Evolutionary conservation across 2,329 filamentous ascomycete species (phyloP).

Genomic region (Aulographum hederae): DNA sequence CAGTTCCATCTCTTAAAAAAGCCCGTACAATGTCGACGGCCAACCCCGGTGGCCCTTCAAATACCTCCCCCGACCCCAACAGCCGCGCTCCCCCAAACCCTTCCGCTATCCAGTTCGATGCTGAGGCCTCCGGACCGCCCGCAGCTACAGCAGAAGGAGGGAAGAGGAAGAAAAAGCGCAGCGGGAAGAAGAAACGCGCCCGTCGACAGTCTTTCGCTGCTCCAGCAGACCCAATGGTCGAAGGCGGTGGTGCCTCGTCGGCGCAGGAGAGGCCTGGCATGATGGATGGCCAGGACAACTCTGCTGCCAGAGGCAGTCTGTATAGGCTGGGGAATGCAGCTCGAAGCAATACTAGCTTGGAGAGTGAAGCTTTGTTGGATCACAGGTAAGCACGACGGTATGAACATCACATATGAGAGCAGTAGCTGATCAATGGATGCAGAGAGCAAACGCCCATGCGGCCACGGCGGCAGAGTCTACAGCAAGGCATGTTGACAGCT

Average conservation of each 20-base stretch:
- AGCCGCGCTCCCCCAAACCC: background rate
- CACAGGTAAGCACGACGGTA: constrained; percentile 41
- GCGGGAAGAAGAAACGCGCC: constrained; percentile 58
- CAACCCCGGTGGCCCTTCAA: background rate
- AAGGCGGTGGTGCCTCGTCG: no score
- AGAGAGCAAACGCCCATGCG: constrained; percentile 21
- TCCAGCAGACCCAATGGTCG: constrained; percentile 20
- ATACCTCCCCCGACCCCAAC: background rate
- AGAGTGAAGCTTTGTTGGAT: constrained; percentile 75
- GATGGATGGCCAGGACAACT: constrained; percentile 13
- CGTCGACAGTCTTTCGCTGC: constrained; percentile 68
- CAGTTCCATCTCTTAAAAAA: no score
- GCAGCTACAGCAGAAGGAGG: background rate
- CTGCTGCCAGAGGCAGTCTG: constrained; percentile 18
- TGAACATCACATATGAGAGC: background rate
- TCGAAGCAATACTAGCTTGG: constrained; percentile 68
- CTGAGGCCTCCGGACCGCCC: background rate
- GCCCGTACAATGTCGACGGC: no score
- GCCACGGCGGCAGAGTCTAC: constrained; percentile 23
- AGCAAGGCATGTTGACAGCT: background rate
- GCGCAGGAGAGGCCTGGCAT: constrained; percentile 20
- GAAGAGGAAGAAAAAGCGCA: constrained; percentile 58
- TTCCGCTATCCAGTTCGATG: background rate
- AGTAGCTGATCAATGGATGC: background rate
- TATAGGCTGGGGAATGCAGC: constrained; percentile 37